These are phyloP conservation scores for Neofusicoccum sp. DNA, from an alignment of 2,329 filamentous ascomycete species.

Conservation along the genomic window DNA sequence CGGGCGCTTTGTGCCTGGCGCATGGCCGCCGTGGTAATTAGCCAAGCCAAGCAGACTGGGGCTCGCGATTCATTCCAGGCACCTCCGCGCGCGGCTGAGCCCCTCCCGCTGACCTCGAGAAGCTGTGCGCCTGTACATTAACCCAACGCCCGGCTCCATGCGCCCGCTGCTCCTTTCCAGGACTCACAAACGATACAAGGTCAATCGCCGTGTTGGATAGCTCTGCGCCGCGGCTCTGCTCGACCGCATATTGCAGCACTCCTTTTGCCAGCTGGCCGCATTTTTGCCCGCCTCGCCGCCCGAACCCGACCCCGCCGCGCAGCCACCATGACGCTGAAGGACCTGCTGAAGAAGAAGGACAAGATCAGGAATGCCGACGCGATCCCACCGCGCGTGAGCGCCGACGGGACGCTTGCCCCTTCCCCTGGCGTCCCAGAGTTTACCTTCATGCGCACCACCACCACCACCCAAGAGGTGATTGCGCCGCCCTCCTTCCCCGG, in stretches of 20 bases:
- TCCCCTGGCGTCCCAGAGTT: conserved; percentile 49
- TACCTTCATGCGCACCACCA: conserved; percentile 82
- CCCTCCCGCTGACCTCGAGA: conserved; percentile 13
- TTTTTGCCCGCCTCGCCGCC: background rate
- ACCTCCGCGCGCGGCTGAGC: conserved; percentile 14
- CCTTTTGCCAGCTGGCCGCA: background rate
- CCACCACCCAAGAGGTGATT: conserved; percentile 74
- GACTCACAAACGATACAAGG: conserved; percentile 13
- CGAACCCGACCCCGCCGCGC: background rate
- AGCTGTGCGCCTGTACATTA: background rate
- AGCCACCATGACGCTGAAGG: conserved; percentile 57
- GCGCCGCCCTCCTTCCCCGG: conserved; percentile 61
- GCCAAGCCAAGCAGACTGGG: conserved; percentile 17
- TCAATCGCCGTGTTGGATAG: conserved; percentile 16
- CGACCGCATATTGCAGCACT: background rate
- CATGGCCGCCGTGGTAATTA: conserved; percentile 15
- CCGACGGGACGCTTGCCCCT: conserved; percentile 25
- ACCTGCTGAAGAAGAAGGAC: conserved; percentile 63
- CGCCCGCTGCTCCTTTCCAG: background rate
- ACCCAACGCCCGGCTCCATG: conserved; percentile 2
- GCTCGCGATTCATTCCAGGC: conserved; percentile 16
- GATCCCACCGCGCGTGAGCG: background rate
- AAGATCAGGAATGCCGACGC: conserved; percentile 42
- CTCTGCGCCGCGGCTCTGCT: background rate
- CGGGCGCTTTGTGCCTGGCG: conserved; percentile 1